Evolutionary conservation across 768 basidiomycete species (phyloP).

Genomic region (Candolleomyces eurysporus): DNA sequence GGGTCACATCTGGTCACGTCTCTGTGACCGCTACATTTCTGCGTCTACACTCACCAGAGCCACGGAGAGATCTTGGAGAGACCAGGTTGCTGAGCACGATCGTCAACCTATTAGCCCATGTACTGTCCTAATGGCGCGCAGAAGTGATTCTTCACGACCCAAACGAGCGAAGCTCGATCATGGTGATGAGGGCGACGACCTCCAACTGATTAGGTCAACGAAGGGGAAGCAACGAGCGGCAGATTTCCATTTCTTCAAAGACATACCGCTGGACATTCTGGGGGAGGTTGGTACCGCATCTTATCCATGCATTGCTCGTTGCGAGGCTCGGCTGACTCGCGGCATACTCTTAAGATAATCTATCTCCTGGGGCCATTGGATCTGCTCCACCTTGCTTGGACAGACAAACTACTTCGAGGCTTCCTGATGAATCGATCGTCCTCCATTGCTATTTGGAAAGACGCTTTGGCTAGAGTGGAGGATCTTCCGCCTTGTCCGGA

Average conservation of each 20-base stretch:
- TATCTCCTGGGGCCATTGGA: background rate
- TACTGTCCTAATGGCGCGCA: too few species aligned
- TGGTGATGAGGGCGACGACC: too few species aligned
- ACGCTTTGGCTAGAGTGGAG: background rate
- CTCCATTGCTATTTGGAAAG: background rate
- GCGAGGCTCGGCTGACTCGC: background rate
- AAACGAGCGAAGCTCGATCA: too few species aligned
- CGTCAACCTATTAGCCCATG: too few species aligned
- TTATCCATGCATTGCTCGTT: background rate
- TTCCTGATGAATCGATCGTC: background rate
- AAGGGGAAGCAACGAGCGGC: background rate
- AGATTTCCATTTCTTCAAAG: background rate
- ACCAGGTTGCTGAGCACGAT: too few species aligned
- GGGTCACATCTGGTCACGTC: too few species aligned
- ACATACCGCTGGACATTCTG: background rate
- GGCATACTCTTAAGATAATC: background rate
- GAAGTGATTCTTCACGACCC: too few species aligned
- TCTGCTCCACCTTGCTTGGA: background rate
- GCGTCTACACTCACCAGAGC: too few species aligned
- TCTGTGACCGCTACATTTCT: too few species aligned
- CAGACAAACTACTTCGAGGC: background rate
- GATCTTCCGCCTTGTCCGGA: background rate
- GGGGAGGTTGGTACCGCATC: background rate
- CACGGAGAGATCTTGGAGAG: too few species aligned
- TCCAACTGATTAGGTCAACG: too few species aligned